These are phyloP conservation scores for Nigrospora oryzae DNA, from an alignment of 2,329 filamentous ascomycete species.

Conservation along the genomic window DNA sequence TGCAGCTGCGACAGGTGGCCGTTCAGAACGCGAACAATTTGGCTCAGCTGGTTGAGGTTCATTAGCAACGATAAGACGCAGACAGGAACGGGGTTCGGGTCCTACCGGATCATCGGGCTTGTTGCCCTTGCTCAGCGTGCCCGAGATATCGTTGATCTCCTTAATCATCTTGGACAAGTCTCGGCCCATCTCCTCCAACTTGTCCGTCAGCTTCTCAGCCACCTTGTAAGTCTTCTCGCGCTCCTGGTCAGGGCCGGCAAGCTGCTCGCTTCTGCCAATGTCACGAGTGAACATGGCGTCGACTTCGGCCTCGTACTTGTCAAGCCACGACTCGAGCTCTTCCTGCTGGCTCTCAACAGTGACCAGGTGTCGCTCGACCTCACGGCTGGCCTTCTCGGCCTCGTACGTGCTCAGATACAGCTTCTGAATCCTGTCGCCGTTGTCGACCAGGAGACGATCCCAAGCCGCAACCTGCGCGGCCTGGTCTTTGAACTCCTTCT, in stretches of 20 bases:
- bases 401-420: constrained; percentile 88
- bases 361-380: constrained; percentile 86
- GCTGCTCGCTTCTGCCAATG: constrained; percentile 64
- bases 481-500: constrained; percentile 91
- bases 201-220: constrained; percentile 85
- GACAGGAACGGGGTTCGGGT: constrained; percentile 13
- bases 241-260: constrained; percentile 88
- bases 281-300: constrained; percentile 80
- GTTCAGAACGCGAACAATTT: constrained; percentile 93
- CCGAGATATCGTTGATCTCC: constrained; percentile 92
- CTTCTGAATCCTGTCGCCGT: constrained; percentile 90
- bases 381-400: constrained; percentile 83
- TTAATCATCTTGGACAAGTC: constrained; percentile 95
- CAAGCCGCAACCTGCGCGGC: constrained; percentile 80
- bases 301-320: constrained; percentile 85
- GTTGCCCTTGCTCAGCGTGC: constrained; percentile 77
- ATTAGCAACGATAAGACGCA: constrained; percentile 13
- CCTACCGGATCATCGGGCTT: constrained; percentile 82
- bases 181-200: constrained; percentile 87
- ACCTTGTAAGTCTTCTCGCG: constrained; percentile 93
- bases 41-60: constrained; percentile 57
- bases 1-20: constrained; percentile 86
- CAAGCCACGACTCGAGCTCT: constrained; percentile 80
- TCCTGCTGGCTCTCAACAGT: constrained; percentile 89
- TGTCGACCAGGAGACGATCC: constrained; percentile 89